Evolutionary conservation across 2,329 filamentous ascomycete genomes (phyloP), one percentile per base, ranked within the genome.

Genomic region (Xylariaceae sp.): DNA sequence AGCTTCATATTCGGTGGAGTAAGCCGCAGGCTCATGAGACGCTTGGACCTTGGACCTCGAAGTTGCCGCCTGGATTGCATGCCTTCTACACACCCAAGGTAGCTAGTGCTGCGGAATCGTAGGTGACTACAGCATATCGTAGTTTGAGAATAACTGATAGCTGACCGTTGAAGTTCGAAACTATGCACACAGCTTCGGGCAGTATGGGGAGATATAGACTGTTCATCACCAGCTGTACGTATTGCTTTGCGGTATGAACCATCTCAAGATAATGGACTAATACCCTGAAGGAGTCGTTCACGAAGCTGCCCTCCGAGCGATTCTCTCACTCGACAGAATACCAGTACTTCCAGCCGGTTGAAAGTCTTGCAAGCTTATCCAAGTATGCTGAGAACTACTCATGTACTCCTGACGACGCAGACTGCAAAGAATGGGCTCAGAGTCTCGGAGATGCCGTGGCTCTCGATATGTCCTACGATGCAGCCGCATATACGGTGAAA

Each of bases 1-100:
- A 91, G 72, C 76, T 97, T 48, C 88, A 93, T 73, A 77, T 97
- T 60, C 84, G 88, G 71, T 96, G 92, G 90, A 81, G 83, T n/a
- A 83, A 85, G 11, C 76, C 84, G 2, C 67, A 70, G 5, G 68
- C 79, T 1, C 87, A 87, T 71, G 76, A 82, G 45, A 77, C 82
- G 1, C 76, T 87, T 50, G 80, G 86, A 45, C 92, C 92, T 1
- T 88, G 94, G 68, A 78, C 83, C 49, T 91, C 91, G 55, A 83
- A 89, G 60, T 74, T 92, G 11, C 86, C 90, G 1, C 87, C 92
- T 0, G 93, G 93, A 2, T 76, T 97, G 18, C 92, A 97, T 76
- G 78, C 92, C 30, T 89, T 89, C 67, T 92, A 87, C 71, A 89
- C 88, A 0, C 88, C 88, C 0, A 71, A 67, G 7, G 64, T 63